phyloP scores from a whole-genome alignment of 495 filamentous ascomycete genomes.

The Penicillium taxi region DNA sequence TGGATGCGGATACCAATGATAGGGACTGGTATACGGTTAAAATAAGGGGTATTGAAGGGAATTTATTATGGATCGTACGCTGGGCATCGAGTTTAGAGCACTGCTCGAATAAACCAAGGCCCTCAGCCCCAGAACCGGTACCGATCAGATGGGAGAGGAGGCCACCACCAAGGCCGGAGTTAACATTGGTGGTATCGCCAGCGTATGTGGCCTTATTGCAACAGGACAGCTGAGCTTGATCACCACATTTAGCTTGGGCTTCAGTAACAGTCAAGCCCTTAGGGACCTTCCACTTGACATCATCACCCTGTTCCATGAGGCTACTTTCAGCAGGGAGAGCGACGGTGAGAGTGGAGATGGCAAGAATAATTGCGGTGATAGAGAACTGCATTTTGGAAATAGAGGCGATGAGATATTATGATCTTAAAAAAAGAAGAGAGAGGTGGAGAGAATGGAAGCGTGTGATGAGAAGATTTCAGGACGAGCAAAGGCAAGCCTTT shows the following conservation, averaged over 20 bases:
- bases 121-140: conserved; percentile 28
- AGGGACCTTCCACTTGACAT: conserved; percentile 19
- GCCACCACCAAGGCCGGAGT: conserved; percentile 20
- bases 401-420: conserved; percentile 17
- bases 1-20: conserved; percentile 26
- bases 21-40: conserved; percentile 22
- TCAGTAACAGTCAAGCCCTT: conserved; percentile 38
- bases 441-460: conserved; percentile 9
- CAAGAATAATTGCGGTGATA: conserved; percentile 11
- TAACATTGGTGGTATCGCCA: conserved; percentile 33
- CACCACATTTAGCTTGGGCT: conserved; percentile 41
- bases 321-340: conserved; percentile 8
- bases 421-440: conserved; percentile 15
- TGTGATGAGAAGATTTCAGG: conserved; percentile 4
- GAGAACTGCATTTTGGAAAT: conserved; percentile 23
- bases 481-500: conserved; percentile 12
- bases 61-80: conserved; percentile 8
- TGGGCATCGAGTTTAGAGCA: conserved; percentile 33
- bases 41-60: not conserved
- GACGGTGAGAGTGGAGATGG: conserved; percentile 11
- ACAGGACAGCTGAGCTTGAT: conserved; percentile 43
- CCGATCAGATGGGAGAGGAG: conserved; percentile 25
- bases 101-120: conserved; percentile 27
- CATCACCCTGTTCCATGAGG: too few species aligned
- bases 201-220: conserved; percentile 39